Percentiles rank a stretch among this genome's conserved stretches.
Conservation (phyloP, 768 basidiomycete species). For the Auricularia sp. region DNA sequence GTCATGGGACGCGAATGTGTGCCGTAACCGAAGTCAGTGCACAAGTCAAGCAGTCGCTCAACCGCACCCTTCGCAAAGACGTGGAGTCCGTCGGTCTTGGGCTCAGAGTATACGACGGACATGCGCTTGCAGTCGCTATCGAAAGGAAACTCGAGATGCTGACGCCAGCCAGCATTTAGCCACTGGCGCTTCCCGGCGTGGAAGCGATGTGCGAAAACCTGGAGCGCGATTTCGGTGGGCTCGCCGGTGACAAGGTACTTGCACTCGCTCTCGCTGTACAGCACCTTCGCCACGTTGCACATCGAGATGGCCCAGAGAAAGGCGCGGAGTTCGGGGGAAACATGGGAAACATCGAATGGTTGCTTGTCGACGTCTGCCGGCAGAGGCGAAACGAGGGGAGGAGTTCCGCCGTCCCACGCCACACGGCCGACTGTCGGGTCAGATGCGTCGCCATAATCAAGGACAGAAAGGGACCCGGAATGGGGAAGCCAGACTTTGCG, state of each 20-base stretch:
- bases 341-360: background rate
- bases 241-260: conserved; percentile 35
- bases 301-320: background rate
- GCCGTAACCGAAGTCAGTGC: conserved; percentile 21
- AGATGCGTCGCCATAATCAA: conserved; percentile 14
- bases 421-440: conserved; percentile 14
- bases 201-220: conserved; percentile 43
- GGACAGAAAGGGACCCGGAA: conserved; percentile 16
- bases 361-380: background rate
- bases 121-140: conserved; percentile 45
- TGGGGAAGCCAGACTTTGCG: conserved; percentile 20
- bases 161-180: conserved; percentile 19
- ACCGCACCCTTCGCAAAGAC: conserved; percentile 27
- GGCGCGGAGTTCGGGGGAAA: background rate
- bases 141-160: conserved; percentile 34
- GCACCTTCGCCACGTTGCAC: conserved; percentile 6
- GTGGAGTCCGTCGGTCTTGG: background rate
- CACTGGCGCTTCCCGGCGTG: conserved; percentile 26
- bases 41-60: conserved; percentile 43
- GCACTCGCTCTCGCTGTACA: conserved; percentile 25
- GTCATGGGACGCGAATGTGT: conserved; percentile 15
- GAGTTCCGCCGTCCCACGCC: background rate
- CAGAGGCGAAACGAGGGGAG: background rate
- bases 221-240: conserved; percentile 46
- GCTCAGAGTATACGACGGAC: conserved; percentile 30